phyloP scores from a whole-genome alignment of 495 filamentous ascomycete species.

The Talaromyces liani region DNA sequence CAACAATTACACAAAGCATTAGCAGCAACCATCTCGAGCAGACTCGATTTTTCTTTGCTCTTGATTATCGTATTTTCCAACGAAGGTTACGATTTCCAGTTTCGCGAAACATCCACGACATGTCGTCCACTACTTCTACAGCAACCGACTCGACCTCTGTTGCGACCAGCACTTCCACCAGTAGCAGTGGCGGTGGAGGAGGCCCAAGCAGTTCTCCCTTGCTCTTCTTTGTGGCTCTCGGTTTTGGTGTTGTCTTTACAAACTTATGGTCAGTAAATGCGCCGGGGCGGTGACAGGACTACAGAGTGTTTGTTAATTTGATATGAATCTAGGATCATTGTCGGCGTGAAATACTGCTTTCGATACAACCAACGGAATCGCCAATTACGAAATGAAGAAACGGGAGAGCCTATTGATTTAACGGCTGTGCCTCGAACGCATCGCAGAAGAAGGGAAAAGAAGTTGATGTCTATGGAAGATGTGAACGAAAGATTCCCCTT shows the following conservation, averaged over 20 bases:
- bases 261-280: conserved; percentile 73
- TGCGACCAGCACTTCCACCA: conserved; percentile 1
- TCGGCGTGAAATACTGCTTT: conserved; percentile 99
- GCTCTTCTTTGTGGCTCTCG: conserved; percentile 93
- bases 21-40: background rate
- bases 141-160: background rate
- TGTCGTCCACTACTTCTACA: conserved; percentile 8
- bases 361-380: conserved; percentile 94
- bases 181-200: conserved; percentile 13
- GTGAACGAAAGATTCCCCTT: conserved; percentile 96
- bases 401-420: conserved; percentile 78
- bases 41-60: background rate
- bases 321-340: conserved; percentile 75
- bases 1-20: background rate
- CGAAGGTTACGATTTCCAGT: background rate
- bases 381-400: conserved; percentile 66
- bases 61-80: background rate
- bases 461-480: conserved; percentile 97
- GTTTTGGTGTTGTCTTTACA: conserved; percentile 98
- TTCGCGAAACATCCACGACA: background rate
- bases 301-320: background rate
- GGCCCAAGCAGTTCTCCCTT: conserved; percentile 81
- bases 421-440: conserved; percentile 72
- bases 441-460: conserved; percentile 85
- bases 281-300: background rate